Evolutionary conservation across 164 flowering plant genomes (phyloP), one percentile per base, ranked within the genome.

Genomic region (Berberis thunbergii): DNA sequence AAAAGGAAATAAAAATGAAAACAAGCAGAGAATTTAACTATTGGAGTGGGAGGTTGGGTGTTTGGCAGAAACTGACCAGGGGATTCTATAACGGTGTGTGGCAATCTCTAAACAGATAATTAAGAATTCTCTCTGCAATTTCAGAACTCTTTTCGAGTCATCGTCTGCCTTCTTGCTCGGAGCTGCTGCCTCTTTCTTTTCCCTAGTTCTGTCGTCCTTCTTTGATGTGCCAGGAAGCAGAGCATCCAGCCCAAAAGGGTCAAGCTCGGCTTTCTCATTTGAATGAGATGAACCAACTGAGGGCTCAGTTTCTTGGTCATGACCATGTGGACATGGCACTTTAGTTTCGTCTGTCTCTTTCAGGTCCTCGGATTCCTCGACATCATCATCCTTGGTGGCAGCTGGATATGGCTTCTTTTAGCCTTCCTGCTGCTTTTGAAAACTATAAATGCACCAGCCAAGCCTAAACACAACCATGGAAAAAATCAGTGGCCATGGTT

Each of bases 161-260:
- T 77, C 91, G 58, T 82, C 93, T 4, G 78, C 85, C 68, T 77
- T 78, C 67, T 64, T 75, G 44, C 46, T 67, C 64, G 64, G 73
- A 55, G 67, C 44, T 49, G 67, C 66, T 38, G 66, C 63, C n/a
- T 81, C 86, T 66, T 76, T 87, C 76, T 82, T 89, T 45, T 60
- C 79, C 71, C 74, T 88, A 3, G 74, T 45, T 59, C 70, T 81
- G 40, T 78, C 88, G 49, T 77, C 86, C 63, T 78, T 81, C 75
- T 79, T 81, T 11, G 69, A 67, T 46, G 70, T 61, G 63, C 76
- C 74, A 6, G 88, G 75, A 50, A 89, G 79, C 49, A 89, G 72
- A 48, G 85, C 88, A 70, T 91, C 96, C 50, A 94, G 86, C 55
- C 96, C 96, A 80, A 91, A 94, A 38, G 96, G 99, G 67, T 94